phyloP scores from a whole-genome alignment of 305 asterid species.

The Ilex paraguariensis region DNA sequence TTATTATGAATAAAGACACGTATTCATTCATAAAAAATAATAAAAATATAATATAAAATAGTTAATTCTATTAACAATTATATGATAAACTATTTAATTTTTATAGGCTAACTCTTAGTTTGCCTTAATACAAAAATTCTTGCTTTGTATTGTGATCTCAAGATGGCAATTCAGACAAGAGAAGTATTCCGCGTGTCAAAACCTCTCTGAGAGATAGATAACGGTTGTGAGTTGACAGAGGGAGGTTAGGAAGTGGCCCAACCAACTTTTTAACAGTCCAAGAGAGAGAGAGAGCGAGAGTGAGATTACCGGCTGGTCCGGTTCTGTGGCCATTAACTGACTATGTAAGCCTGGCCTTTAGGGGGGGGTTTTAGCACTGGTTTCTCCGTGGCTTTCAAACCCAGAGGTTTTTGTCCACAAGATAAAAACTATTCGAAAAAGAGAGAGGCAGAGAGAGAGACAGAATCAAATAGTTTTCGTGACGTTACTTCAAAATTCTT shows the following conservation, averaged over 20 bases:
- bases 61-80: too few relatives aligned
- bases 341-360: not conserved
- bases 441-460: not conserved
- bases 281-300: not conserved
- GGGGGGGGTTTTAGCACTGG: not conserved
- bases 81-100: too few relatives aligned
- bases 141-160: too few relatives aligned
- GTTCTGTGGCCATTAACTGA: not conserved
- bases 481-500: not conserved
- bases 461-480: not conserved
- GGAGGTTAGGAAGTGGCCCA: not conserved
- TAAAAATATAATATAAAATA: too few relatives aligned
- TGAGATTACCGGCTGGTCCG: not conserved
- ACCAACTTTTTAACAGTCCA: not conserved
- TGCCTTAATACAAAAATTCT: too few relatives aligned
- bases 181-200: not conserved
- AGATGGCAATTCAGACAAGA: not conserved
- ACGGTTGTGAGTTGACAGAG: not conserved
- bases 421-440: too few relatives aligned
- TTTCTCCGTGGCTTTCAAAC: not conserved
- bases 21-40: too few relatives aligned
- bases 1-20: too few relatives aligned
- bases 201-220: not conserved
- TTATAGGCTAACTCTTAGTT: too few relatives aligned
- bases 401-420: conserved; percentile 1